These are phyloP conservation scores for Lentinula aciculospora DNA, from an alignment of 768 basidiomycete species.

Conservation along the genomic window DNA sequence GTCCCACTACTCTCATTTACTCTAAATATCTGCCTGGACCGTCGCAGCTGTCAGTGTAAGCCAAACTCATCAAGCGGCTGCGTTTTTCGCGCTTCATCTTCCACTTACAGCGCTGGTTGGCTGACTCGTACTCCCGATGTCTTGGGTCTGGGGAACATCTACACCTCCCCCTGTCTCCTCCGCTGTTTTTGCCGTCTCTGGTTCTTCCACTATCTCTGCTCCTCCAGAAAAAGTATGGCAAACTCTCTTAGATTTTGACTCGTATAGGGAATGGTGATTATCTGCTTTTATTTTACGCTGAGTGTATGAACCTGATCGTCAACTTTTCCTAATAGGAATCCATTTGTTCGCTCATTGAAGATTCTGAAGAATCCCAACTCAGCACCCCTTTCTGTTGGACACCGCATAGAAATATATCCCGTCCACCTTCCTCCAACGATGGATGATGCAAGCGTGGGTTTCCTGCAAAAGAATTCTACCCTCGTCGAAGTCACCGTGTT, in stretches of 20 bases:
- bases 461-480: constrained; percentile 28
- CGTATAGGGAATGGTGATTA: constrained; percentile 55
- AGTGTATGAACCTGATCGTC: no score
- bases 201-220: constrained; percentile 32
- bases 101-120: no score
- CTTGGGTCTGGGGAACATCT: constrained; percentile 1
- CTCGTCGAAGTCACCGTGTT: constrained; percentile 42
- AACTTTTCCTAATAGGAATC: constrained; percentile 42
- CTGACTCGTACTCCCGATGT: neutral
- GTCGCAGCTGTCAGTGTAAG: neutral
- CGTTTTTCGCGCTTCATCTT: no score
- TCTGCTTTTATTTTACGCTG: neutral
- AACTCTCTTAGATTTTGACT: constrained; percentile 44
- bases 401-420: constrained; percentile 37
- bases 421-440: constrained; percentile 62
- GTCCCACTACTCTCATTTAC: neutral
- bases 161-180: constrained; percentile 21
- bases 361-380: neutral
- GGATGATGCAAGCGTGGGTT: constrained; percentile 28
- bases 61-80: neutral
- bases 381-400: constrained; percentile 26
- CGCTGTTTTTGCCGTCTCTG: constrained; percentile 23
- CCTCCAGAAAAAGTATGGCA: constrained; percentile 26
- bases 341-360: constrained; percentile 38
- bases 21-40: no score